Percentiles rank a stretch among this genome's conserved stretches.
phyloP scores from a whole-genome alignment of 2,329 filamentous ascomycete genomes.

The Boeremia lycopersici region DNA sequence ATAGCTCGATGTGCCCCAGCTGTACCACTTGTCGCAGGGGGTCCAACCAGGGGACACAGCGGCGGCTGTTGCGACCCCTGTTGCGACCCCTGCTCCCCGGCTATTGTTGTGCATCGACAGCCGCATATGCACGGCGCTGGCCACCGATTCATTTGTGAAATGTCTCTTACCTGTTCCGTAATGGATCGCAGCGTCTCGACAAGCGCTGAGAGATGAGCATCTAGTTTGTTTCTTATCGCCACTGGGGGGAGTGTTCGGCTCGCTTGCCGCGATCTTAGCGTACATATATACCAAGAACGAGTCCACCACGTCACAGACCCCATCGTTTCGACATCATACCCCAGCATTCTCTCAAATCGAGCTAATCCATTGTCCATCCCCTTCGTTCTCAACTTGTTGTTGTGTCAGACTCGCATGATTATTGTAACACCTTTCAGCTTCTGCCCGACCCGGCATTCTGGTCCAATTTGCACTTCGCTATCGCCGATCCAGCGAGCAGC shows the following conservation, averaged over 20 bases:
- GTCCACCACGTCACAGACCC: conserved; percentile 8
- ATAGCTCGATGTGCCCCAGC: conserved; percentile 20
- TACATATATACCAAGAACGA: background rate
- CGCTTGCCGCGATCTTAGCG: conserved; percentile 9
- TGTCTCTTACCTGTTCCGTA: background rate
- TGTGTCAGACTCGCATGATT: conserved; percentile 9
- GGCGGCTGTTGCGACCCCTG: conserved; percentile 30
- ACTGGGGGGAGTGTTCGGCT: background rate
- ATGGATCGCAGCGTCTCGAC: background rate
- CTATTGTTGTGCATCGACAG: conserved; percentile 20
- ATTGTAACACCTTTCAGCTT: background rate
- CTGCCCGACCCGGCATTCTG: conserved; percentile 12
- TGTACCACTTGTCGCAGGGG: conserved; percentile 4
- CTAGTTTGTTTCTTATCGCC: conserved; percentile 3
- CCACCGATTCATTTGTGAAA: background rate
- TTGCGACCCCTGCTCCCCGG: background rate
- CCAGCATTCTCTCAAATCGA: background rate
- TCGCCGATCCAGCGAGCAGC: conserved; percentile 8
- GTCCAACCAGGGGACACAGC: conserved; percentile 10
- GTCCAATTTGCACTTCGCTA: conserved; percentile 8
- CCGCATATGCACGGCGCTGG: background rate
- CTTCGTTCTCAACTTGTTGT: background rate
- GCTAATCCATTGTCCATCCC: background rate
- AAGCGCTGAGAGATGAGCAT: conserved; percentile 9
- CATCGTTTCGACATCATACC: conserved; percentile 13